A percentile compares a stretch with the other conserved stretches of the same genome.
Evolutionary conservation across 306 rosid species (phyloP).

Genomic region (Ochetophila trinervis): DNA sequence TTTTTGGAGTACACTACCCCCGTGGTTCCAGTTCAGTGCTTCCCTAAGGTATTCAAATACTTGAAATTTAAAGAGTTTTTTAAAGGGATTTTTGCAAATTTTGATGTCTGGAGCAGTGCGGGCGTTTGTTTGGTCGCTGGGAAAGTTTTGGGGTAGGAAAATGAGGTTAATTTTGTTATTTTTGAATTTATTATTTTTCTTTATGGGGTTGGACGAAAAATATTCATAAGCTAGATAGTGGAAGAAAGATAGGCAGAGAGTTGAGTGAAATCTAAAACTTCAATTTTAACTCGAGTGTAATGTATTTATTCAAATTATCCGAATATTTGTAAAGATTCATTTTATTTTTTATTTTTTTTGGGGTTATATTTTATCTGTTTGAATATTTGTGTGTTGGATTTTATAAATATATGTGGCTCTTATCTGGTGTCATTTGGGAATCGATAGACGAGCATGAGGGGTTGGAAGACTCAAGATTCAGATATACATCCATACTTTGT

Average conservation of each 20-base stretch:
- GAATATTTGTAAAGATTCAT: neutral
- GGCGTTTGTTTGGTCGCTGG: neutral
- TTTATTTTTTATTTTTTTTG: neutral
- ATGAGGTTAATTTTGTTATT: no score
- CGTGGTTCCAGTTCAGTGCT: constrained; percentile 50
- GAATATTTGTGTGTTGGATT: neutral
- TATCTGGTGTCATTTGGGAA: constrained; percentile 15
- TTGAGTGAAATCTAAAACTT: no score
- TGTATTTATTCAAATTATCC: neutral
- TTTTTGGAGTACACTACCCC: constrained; percentile 71
- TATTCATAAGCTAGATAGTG: neutral
- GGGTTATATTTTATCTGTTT: neutral
- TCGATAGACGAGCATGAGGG: constrained; percentile 50
- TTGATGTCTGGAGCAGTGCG: neutral
- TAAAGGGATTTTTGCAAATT: neutral
- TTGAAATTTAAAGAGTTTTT: neutral
- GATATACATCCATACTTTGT: constrained; percentile 69
- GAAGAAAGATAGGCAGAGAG: neutral
- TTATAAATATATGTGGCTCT: neutral
- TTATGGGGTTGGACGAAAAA: neutral
- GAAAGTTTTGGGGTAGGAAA: neutral
- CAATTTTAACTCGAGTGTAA: neutral
- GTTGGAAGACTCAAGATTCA: constrained; percentile 50
- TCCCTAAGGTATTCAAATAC: constrained; percentile 47
- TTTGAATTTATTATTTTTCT: neutral